These are phyloP conservation scores for Adansonia madagascariensis DNA, from an alignment of 441 rosid genomes.

Conservation along the genomic window DNA sequence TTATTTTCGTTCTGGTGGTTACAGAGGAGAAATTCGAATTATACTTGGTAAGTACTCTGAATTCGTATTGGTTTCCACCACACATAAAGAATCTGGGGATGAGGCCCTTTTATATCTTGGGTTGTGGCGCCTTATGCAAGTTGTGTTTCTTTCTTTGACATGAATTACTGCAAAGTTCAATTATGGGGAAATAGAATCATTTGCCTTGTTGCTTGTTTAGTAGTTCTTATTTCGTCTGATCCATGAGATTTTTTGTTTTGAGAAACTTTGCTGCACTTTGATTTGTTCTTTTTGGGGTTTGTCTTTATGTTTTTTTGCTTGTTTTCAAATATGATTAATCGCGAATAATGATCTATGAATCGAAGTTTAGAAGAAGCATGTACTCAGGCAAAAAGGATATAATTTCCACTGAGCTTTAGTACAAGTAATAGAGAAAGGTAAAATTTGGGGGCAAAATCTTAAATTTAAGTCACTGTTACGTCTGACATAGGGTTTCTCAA, in stretches of 20 bases:
- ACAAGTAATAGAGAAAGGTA: not conserved
- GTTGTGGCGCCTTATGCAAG: not conserved
- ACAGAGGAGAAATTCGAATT: conserved; percentile 62
- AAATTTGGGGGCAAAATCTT: not conserved
- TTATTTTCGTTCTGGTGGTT: conserved; percentile 76
- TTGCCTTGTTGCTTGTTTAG: not conserved
- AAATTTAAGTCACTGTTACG: not conserved
- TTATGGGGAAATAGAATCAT: not conserved
- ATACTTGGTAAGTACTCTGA: not conserved
- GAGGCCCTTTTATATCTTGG: not conserved
- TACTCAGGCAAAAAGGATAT: not conserved
- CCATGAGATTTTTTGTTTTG: not conserved
- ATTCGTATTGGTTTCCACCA: conserved; percentile 7
- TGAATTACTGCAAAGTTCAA: not conserved
- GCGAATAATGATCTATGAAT: not conserved
- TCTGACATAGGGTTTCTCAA: not conserved
- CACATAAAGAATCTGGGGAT: not conserved
- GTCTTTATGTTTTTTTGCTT: not conserved
- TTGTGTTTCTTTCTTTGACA: not conserved
- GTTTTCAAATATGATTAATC: not conserved
- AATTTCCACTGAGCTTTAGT: no score
- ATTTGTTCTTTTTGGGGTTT: not conserved
- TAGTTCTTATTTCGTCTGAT: not conserved
- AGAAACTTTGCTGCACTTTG: not conserved
- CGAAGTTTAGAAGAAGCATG: not conserved